Base-by-base conservation (phyloP, 768 basidiomycete species). In the Symmetrospora coprosmae region DNA sequence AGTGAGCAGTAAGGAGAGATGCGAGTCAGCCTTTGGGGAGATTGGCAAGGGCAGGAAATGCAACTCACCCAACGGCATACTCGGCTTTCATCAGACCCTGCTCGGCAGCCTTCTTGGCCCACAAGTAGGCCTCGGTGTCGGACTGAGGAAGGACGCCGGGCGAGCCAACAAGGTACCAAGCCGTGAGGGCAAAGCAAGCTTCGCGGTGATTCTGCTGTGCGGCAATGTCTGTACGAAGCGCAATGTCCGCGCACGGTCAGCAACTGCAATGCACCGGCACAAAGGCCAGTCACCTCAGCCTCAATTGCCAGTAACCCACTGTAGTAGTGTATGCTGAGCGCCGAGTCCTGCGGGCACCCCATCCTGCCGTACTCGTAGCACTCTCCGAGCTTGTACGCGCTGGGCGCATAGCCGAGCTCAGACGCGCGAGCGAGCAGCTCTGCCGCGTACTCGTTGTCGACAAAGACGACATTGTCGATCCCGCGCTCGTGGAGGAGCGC, bases 301-400 rank as follows among this genome's bases (percentile, higher is more conserved):
- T n/a, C n/a, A n/a, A n/a, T n/a, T n/a, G n/a, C n/a, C n/a, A n/a
- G 2, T 16, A 28, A 35, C 68, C 25, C 14, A 68, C 66, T 69
- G 72, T 99, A 97, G 73, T 97, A 97, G 74, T 99, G 94, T 67
- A 99, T 99, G 45, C 88, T 92, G 59, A 99, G 76, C 28, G 94
- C 94, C 0, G 91, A 81, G 71, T 99, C 94, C 71, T 90, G 87
- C 17, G 94, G 94, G 69, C 94, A 97, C 8, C 90, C 91, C 81
- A 96, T 85, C 77, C 87, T 91, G 34, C 94, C 94, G 72, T 97
- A 99, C 76, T 99, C 94, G 72, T 99, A 99, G 72, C 91, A 96
- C 74, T 97, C 92, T 25, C 94, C 94, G 59, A 97, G 75, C 62
- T 88, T 82, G 75, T 90, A 87, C 31, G 94, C 94, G 65, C 87